These are phyloP conservation scores for Plasmodium reichenowi DNA, from an alignment of 169 alveolate genomes.

Conservation along the genomic window DNA sequence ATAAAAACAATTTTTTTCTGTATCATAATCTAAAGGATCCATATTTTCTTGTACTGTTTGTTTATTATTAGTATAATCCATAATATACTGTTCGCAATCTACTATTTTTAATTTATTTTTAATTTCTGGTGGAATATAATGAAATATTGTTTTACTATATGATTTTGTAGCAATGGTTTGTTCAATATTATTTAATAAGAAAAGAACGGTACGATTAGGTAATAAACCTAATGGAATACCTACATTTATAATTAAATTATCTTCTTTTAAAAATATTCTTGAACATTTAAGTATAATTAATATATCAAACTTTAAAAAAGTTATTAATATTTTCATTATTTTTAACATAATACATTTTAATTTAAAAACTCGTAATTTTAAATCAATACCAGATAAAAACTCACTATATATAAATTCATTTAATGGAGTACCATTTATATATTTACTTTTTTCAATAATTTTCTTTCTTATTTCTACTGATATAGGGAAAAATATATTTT, in stretches of 20 bases:
- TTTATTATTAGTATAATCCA: neutral
- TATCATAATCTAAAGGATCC: neutral
- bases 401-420: conserved; percentile 71
- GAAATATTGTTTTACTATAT: conserved; percentile 44
- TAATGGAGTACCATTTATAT: conserved; percentile 56
- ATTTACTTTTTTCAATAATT: conserved; percentile 37
- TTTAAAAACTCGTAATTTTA: conserved; percentile 49
- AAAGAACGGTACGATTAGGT: conserved; percentile 11
- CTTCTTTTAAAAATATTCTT: conserved; percentile 46
- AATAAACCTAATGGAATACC: conserved; percentile 56
- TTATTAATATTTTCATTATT: conserved; percentile 16
- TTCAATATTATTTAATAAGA: conserved; percentile 24
- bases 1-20: conserved; percentile 4
- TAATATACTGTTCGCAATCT: no score
- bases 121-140: conserved; percentile 56
- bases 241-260: conserved; percentile 30
- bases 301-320: conserved; percentile 10
- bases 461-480: conserved; percentile 26
- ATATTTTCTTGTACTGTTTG: neutral
- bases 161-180: conserved; percentile 49
- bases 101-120: neutral
- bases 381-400: conserved; percentile 63
- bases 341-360: conserved; percentile 50
- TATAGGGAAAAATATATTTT: conserved; percentile 36
- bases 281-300: conserved; percentile 50